Percentiles rank a stretch among this genome's conserved stretches.
phyloP scores from a whole-genome alignment of 202 grass and related monocot genomes.

The Dendrocalamus latiflorus region DNA sequence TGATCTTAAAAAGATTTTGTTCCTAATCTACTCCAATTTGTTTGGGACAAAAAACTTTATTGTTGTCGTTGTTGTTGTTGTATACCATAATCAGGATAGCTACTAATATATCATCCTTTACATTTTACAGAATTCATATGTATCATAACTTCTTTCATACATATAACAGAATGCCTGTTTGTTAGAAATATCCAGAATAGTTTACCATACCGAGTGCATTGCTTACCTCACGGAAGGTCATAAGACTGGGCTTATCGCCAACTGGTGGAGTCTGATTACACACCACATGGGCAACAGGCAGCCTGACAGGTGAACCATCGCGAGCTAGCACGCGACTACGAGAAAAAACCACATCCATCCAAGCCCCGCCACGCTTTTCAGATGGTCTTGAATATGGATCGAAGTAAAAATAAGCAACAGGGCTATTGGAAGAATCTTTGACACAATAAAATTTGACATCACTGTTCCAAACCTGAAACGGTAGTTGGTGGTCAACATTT shows the following conservation, averaged over 20 bases:
- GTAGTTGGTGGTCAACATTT: too few relatives aligned
- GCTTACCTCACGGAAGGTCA: conserved; percentile 98
- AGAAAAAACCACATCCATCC: conserved; percentile 96
- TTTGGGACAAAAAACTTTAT: too few relatives aligned
- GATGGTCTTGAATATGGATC: conserved; percentile 98
- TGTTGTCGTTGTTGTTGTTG: too few relatives aligned
- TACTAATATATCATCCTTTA: not conserved
- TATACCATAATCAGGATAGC: too few relatives aligned
- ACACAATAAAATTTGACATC: too few relatives aligned
- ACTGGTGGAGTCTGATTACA: conserved; percentile 97
- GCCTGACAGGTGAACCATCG: conserved; percentile 61
- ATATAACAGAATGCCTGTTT: not conserved
- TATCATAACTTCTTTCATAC: not conserved
- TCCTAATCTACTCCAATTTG: too few relatives aligned
- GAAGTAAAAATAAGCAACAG: conserved; percentile 94
- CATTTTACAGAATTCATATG: not conserved
- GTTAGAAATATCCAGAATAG: not conserved
- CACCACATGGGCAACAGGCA: conserved; percentile 94
- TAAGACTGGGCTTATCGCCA: conserved; percentile 89
- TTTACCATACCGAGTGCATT: not conserved
- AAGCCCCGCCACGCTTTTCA: conserved; percentile 92
- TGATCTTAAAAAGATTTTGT: too few relatives aligned
- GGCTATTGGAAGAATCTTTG: conserved; percentile 60
- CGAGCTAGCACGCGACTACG: conserved; percentile 75
- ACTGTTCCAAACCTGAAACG: too few relatives aligned